A percentile compares a stretch with the other conserved stretches of the same genome.
These are phyloP conservation scores for Magnolia officinalis DNA, from an alignment of 164 flowering plant species.

Conservation along the genomic window DNA sequence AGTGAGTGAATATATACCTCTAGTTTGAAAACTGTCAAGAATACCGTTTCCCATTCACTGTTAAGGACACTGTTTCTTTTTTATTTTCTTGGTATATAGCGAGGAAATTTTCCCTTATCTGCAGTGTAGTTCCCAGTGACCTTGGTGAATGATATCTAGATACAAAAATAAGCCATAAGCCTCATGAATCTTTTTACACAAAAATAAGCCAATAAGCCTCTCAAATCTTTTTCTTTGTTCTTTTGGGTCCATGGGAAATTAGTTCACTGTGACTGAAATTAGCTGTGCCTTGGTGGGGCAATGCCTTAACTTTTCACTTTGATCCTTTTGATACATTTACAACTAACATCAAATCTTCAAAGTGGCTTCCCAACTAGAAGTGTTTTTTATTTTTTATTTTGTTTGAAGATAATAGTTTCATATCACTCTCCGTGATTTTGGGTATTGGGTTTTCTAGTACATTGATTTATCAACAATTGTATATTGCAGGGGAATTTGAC, in stretches of 20 bases:
- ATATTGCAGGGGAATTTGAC: too few relatives aligned
- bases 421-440: too few relatives aligned
- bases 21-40: not conserved
- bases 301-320: too few relatives aligned
- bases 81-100: not conserved
- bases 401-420: too few relatives aligned
- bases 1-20: conserved; percentile 13
- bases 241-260: not conserved
- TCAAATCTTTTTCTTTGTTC: not conserved
- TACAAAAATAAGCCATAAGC: not conserved
- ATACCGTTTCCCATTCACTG: not conserved
- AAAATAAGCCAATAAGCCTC: not conserved
- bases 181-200: too few relatives aligned
- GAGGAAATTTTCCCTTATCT: not conserved
- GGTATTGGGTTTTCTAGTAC: too few relatives aligned
- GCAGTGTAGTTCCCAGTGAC: not conserved
- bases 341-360: too few relatives aligned
- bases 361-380: too few relatives aligned
- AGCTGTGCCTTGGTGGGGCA: not conserved
- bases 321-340: not conserved
- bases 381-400: too few relatives aligned
- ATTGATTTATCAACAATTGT: too few relatives aligned
- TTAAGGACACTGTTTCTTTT: not conserved
- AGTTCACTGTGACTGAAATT: not conserved
- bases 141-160: not conserved